Percentiles rank a stretch among this genome's conserved stretches.
Evolutionary conservation across 2,329 filamentous ascomycete species (phyloP).

Genomic region (Knufia petricola): DNA sequence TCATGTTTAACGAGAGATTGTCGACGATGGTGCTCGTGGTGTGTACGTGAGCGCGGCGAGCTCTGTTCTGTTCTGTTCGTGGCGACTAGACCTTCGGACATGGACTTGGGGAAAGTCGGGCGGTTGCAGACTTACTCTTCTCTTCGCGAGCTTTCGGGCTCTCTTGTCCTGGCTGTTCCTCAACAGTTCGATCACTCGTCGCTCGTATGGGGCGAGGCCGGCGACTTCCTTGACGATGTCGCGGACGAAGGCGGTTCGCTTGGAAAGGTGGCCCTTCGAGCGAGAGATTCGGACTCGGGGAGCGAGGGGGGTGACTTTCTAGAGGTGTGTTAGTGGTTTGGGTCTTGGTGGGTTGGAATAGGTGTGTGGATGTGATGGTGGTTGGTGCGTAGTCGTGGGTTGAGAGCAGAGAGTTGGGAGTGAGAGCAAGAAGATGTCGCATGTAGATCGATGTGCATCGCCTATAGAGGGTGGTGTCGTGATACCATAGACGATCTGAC

Average conservation of each 20-base stretch:
- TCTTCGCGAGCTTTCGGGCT: slow-evolving; percentile 24
- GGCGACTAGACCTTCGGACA: too few relatives aligned
- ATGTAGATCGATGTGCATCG: too few relatives aligned
- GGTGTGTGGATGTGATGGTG: not conserved
- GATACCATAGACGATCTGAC: not conserved
- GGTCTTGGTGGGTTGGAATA: not conserved
- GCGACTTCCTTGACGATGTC: slow-evolving; percentile 98
- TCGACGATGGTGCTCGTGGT: too few relatives aligned
- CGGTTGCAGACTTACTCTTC: slow-evolving; percentile 28
- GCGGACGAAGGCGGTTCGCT: slow-evolving; percentile 92
- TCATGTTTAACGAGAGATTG: too few relatives aligned
- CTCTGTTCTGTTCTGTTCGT: too few relatives aligned
- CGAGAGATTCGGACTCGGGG: slow-evolving; percentile 68
- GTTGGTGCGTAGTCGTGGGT: too few relatives aligned
- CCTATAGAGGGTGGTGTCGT: too few relatives aligned
- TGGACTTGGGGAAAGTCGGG: too few relatives aligned
- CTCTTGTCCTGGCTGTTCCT: slow-evolving; percentile 82
- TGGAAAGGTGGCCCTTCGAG: slow-evolving; percentile 92
- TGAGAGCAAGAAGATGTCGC: not conserved
- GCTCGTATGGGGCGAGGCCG: slow-evolving; percentile 91
- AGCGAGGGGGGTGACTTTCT: slow-evolving; percentile 77
- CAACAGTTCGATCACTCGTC: slow-evolving; percentile 96
- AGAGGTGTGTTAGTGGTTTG: slow-evolving; percentile 23
- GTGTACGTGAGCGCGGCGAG: too few relatives aligned
- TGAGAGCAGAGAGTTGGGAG: not conserved